A percentile compares a stretch with the other conserved stretches of the same genome.
phyloP scores from a whole-genome alignment of 2,329 filamentous ascomycete species.

The Dactylellina parvicollis region DNA sequence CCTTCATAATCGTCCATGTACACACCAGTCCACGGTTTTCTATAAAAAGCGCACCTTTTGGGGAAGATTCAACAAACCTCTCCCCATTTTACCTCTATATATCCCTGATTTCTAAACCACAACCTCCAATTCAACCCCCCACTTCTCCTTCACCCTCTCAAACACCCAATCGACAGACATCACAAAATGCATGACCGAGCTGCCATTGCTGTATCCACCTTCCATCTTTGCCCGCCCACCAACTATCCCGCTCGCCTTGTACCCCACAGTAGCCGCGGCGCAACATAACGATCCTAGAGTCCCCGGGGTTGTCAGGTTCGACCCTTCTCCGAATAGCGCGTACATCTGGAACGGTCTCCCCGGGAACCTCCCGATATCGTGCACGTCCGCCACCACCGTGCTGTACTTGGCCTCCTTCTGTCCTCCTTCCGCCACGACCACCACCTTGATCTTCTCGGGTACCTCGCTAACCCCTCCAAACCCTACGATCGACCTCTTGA shows the following conservation, averaged over 20 bases:
- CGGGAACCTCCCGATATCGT: conserved; percentile 35
- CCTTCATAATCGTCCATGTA: conserved; percentile 2
- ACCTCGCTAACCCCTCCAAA: conserved; percentile 5
- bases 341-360: conserved; percentile 45
- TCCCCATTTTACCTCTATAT: too few species aligned
- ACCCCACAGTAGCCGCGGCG: conserved; percentile 10
- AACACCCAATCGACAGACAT: conserved; percentile 43
- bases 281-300: conserved; percentile 35
- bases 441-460: conserved; percentile 23
- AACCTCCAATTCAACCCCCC: conserved; percentile 36
- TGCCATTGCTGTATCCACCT: conserved; percentile 16
- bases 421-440: conserved; percentile 8
- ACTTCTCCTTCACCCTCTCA: conserved; percentile 23
- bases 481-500: conserved; percentile 9
- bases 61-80: background rate
- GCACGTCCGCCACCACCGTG: conserved; percentile 30
- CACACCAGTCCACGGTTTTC: background rate
- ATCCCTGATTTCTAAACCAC: conserved; percentile 8
- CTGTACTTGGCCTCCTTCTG: conserved; percentile 42
- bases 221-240: conserved; percentile 20
- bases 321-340: conserved; percentile 29
- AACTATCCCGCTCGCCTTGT: conserved; percentile 28
- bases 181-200: conserved; percentile 42
- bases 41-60: background rate
- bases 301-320: conserved; percentile 31